A percentile compares a stretch with the other conserved stretches of the same genome.
Evolutionary conservation across 2,329 filamentous ascomycete genomes (phyloP).

Genomic region (Sporothrix humicola): DNA sequence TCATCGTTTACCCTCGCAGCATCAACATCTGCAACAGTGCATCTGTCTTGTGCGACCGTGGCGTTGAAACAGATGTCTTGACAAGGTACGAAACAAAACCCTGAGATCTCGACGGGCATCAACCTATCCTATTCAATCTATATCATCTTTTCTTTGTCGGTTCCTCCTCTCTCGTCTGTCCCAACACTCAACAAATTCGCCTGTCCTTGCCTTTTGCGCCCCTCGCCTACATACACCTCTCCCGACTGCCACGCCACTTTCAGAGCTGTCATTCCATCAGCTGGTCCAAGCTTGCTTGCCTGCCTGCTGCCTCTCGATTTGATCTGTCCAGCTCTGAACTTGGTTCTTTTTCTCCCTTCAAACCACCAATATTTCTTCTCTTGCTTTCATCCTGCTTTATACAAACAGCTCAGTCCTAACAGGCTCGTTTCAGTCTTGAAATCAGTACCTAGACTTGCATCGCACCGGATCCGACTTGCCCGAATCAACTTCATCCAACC

Average conservation of each 20-base stretch:
- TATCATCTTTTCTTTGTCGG: not conserved
- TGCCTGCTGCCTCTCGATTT: not conserved
- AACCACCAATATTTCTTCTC: not conserved
- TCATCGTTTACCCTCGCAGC: not conserved
- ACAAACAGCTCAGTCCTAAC: not conserved
- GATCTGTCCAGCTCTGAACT: not conserved
- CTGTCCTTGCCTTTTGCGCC: not conserved
- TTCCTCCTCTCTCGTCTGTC: not conserved
- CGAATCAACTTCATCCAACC: not conserved
- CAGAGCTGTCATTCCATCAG: slow-evolving; percentile 30
- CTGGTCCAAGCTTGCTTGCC: slow-evolving; percentile 10
- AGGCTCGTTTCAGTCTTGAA: not conserved
- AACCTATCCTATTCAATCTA: not conserved
- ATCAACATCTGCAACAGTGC: not conserved
- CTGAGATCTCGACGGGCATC: not conserved
- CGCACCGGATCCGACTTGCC: not conserved
- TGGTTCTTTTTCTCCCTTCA: no score
- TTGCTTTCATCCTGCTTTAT: not conserved
- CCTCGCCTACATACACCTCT: slow-evolving; percentile 24
- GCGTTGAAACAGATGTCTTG: slow-evolving; percentile 26
- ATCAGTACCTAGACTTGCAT: not conserved
- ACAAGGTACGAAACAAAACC: not conserved
- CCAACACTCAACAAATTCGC: not conserved
- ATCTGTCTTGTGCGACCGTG: slow-evolving; percentile 31
- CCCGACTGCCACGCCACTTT: slow-evolving; percentile 31